phyloP scores from a whole-genome alignment of 176 grass and related monocot species.

The Zizania latifolia region DNA sequence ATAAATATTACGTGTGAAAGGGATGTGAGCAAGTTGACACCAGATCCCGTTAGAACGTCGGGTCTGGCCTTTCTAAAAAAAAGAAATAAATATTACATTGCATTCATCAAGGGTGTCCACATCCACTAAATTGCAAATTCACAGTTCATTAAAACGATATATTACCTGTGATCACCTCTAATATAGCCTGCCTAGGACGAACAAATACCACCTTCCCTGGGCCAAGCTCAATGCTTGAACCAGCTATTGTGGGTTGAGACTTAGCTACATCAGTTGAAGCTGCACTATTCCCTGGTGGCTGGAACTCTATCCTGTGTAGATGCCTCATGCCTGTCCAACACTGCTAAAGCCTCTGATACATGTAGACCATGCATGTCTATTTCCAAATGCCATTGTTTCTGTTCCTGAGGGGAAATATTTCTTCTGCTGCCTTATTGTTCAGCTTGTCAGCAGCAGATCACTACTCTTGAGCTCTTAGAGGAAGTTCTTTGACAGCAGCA shows the following conservation, averaged over 20 bases:
- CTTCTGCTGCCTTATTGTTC: conserved; percentile 64
- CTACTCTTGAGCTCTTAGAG: conserved; percentile 56
- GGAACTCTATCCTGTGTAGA: conserved; percentile 55
- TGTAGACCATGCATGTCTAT: conserved; percentile 87
- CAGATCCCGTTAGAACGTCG: too few relatives aligned
- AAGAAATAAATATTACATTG: not conserved
- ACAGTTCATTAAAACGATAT: not conserved
- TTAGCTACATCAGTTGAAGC: conserved; percentile 29
- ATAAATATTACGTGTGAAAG: too few relatives aligned
- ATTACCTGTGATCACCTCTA: conserved; percentile 85
- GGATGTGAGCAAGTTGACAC: too few relatives aligned
- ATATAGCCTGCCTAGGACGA: conserved; percentile 44
- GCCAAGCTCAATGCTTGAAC: conserved; percentile 5
- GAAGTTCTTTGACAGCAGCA: conserved; percentile 52
- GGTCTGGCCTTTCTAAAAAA: too few relatives aligned
- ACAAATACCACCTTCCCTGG: conserved; percentile 24
- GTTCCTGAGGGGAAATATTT: conserved; percentile 73
- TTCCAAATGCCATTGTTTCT: conserved; percentile 57
- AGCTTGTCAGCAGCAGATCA: conserved; percentile 53
- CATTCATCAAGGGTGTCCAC: not conserved
- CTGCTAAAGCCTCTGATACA: conserved; percentile 67
- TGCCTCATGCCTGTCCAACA: conserved; percentile 53
- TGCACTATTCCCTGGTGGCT: conserved; percentile 21
- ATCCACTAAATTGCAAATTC: not conserved
- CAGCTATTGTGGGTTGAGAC: conserved; percentile 10